Percentiles rank a stretch among this genome's conserved stretches.
Evolutionary conservation across 257 asterid species (phyloP).

Genomic region (Fraxinus quadrangulata): DNA sequence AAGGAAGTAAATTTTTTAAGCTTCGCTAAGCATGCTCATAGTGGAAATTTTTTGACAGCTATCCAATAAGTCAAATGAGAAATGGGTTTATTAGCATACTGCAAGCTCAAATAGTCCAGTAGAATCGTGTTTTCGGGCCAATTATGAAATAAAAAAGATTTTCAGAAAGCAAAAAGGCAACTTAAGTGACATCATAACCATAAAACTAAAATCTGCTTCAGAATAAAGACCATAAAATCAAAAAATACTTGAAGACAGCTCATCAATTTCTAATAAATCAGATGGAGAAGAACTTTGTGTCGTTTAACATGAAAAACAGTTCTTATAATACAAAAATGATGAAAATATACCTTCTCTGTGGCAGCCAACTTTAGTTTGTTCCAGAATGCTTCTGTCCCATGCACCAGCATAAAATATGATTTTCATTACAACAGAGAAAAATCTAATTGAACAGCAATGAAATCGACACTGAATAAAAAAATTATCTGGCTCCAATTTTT

Average conservation of each 20-base stretch:
- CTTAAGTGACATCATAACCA: neutral
- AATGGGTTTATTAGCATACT: neutral
- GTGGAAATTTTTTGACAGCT: neutral
- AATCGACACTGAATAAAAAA: neutral
- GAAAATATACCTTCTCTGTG: slow-evolving; percentile 62
- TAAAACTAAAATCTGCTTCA: neutral
- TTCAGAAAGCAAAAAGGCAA: neutral
- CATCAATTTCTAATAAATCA: neutral
- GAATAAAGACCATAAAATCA: neutral
- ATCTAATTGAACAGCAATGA: slow-evolving; percentile 9
- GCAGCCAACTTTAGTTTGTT: slow-evolving; percentile 63
- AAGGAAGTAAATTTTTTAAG: neutral
- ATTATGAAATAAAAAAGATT: neutral
- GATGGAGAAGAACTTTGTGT: slow-evolving; percentile 2
- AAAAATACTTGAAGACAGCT: neutral
- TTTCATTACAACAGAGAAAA: slow-evolving; percentile 21
- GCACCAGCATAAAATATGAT: slow-evolving; percentile 28
- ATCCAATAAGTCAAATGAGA: neutral
- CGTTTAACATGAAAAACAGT: slow-evolving; percentile 21
- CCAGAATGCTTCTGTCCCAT: slow-evolving; percentile 72
- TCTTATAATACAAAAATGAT: slow-evolving; percentile 4
- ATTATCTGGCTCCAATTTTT: neutral
- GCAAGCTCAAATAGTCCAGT: neutral
- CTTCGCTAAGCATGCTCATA: neutral
- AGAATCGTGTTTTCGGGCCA: neutral